Percentiles rank a stretch among this genome's conserved stretches.
These are phyloP conservation scores for Suillus cothurnatus DNA, from an alignment of 768 basidiomycete genomes.

Conservation along the genomic window DNA sequence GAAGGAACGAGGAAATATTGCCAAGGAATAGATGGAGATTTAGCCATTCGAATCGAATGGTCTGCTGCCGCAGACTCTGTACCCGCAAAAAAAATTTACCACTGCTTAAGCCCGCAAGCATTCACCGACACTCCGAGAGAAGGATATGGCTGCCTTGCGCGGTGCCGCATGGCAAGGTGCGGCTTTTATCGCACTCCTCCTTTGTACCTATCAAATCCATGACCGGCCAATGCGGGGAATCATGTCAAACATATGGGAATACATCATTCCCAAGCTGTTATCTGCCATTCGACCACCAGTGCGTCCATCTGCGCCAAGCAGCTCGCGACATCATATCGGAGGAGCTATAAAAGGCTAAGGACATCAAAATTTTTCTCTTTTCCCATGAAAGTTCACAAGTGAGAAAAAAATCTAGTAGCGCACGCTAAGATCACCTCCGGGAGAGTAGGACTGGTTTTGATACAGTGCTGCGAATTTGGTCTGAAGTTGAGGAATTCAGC, in stretches of 20 bases:
- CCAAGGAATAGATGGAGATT: not conserved
- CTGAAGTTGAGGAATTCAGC: slow-evolving; percentile 71
- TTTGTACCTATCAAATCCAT: not conserved
- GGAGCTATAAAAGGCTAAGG: not conserved
- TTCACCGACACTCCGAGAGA: not conserved
- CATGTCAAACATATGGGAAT: not conserved
- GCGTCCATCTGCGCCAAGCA: not conserved
- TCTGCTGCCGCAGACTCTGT: not conserved
- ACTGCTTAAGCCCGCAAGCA: not conserved
- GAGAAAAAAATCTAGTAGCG: not conserved
- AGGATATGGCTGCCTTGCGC: not conserved
- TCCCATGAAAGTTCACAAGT: not conserved
- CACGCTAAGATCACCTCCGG: not conserved
- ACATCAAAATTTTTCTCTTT: not conserved
- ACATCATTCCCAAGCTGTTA: not conserved
- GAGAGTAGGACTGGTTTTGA: slow-evolving; percentile 50
- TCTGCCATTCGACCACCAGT: not conserved
- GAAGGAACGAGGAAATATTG: not conserved
- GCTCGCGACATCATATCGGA: not conserved
- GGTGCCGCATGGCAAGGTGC: not conserved
- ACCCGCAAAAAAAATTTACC: not conserved
- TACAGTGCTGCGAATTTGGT: slow-evolving; percentile 64
- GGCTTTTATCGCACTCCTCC: not conserved
- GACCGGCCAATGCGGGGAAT: not conserved
- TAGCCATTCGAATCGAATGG: not conserved